phyloP scores from a whole-genome alignment of 73 alveolate genomes.

The Blepharisma japonicum region DNA sequence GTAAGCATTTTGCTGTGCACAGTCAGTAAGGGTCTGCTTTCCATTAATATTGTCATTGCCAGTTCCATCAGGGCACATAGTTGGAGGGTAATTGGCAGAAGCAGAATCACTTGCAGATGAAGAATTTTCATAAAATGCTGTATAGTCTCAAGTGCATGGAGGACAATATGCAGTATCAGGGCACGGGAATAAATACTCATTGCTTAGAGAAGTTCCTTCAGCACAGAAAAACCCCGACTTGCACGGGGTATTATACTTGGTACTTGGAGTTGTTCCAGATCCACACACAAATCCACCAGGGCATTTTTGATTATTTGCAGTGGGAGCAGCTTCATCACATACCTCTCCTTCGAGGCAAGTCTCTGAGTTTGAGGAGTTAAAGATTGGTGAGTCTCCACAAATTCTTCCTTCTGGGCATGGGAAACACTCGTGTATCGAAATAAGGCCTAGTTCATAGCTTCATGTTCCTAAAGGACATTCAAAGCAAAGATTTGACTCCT shows the following conservation, averaged over 20 bases:
- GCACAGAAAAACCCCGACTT: constrained; percentile 73
- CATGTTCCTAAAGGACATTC: constrained; percentile 81
- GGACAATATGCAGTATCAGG: constrained; percentile 80
- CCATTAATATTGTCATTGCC: constrained; percentile 56
- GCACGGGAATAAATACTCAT: constrained; percentile 60
- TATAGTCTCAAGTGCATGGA: constrained; percentile 47
- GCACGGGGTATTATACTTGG: constrained; percentile 47
- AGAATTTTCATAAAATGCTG: constrained; percentile 30
- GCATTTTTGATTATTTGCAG: constrained; percentile 43
- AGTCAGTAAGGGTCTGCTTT: constrained; percentile 45
- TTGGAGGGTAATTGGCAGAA: constrained; percentile 49
- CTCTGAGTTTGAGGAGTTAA: constrained; percentile 52
- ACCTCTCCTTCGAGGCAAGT: constrained; percentile 78
- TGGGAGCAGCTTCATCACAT: constrained; percentile 65
- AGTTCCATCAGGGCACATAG: constrained; percentile 78
- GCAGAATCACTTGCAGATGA: constrained; percentile 34
- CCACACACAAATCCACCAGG: constrained; percentile 76
- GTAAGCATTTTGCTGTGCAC: constrained; percentile 42
- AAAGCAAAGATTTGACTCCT: constrained; percentile 57
- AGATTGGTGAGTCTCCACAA: constrained; percentile 57
- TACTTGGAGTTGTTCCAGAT: constrained; percentile 45
- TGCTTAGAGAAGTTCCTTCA: constrained; percentile 56
- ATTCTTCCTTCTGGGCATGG: constrained; percentile 76
- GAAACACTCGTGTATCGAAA: constrained; percentile 57
- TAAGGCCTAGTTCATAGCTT: constrained; percentile 62